phyloP scores from a whole-genome alignment of 805 yeast species.

The Lipomyces yamadae region DNA sequence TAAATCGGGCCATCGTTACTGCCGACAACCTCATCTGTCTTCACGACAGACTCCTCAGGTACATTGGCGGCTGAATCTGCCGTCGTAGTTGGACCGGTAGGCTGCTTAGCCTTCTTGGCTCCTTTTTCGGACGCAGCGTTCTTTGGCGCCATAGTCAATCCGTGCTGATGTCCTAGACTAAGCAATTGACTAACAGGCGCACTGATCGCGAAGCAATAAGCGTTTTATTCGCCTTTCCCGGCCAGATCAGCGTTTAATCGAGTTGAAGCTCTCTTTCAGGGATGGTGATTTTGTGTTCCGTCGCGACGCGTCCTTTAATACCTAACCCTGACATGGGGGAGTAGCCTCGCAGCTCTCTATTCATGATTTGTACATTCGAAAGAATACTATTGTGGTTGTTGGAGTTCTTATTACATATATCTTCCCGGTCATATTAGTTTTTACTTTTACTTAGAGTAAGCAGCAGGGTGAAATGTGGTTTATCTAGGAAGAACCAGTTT shows the following conservation, averaged over 20 bases:
- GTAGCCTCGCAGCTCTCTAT: background rate
- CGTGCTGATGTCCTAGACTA: background rate
- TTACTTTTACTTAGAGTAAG: no score
- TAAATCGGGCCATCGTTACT: background rate
- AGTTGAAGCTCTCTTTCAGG: background rate
- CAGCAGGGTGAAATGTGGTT: no score
- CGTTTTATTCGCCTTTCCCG: background rate
- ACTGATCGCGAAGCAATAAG: background rate
- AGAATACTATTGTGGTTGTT: background rate
- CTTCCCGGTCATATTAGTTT: background rate
- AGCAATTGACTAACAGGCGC: background rate
- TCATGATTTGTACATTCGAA: background rate
- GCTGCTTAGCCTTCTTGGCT: slow-evolving; percentile 14
- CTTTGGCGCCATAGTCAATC: slow-evolving; percentile 17
- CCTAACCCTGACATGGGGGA: background rate
- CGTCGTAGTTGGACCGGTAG: background rate
- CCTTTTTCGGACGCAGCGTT: slow-evolving; percentile 13
- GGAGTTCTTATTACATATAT: background rate
- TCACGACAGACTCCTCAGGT: background rate
- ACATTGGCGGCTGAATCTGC: background rate
- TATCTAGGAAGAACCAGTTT: no score
- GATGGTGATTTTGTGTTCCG: background rate
- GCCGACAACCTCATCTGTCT: background rate
- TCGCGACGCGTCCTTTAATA: background rate
- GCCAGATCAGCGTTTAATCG: background rate